Base-by-base conservation (phyloP, 2,329 filamentous ascomycete genomes). In the Xylaria sp. region DNA sequence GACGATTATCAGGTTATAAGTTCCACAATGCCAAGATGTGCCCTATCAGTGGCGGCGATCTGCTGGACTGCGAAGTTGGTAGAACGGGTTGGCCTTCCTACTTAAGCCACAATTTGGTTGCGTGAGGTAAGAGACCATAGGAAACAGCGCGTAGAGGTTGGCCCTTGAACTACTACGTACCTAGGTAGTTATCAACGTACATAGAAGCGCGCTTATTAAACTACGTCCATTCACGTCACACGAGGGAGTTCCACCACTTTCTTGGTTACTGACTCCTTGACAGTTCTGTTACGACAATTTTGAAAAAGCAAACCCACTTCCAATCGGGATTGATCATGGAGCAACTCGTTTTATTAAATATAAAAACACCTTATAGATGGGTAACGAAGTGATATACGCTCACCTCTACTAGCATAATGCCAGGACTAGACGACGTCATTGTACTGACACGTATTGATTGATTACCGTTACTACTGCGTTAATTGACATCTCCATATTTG, bases 1-100 rank as follows among this genome's bases (percentile, higher is more conserved):
- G 48, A 31, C 15, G 56, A 44, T 61, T 46, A 55, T 41, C 50
- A 55, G 63, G 63, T 61, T 61, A 37, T 44, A 23, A 56, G 56
- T 48, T 66, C 48, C 50, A 34, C 64, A 28, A 39, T 34, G 50
- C 28, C 25, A 55, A 66, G 25, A 15, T 18, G 31, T 63, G 23
- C 25, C 31, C 48, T 37, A 28, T 58, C 39, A 15, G 31, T 23
- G 15, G 39, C 25, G 39, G 23, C 23, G 31, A 41, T 56, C n/a
- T 41, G n/a, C 25, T 56, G 41, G 34, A 56, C 7, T 31, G 46
- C 4, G 23, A n/a, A 39, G 37, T 39, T 44, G 34, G 20, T 58
- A 23, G 39, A 46, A 28, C 56, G 28, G 5, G 8, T 37, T 58
- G 39, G 39, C 25, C 39, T 58, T 46, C 23, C 56, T 46, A 48